phyloP scores from a whole-genome alignment of 2,329 filamentous ascomycete genomes.

The Monilinia fructicola region DNA sequence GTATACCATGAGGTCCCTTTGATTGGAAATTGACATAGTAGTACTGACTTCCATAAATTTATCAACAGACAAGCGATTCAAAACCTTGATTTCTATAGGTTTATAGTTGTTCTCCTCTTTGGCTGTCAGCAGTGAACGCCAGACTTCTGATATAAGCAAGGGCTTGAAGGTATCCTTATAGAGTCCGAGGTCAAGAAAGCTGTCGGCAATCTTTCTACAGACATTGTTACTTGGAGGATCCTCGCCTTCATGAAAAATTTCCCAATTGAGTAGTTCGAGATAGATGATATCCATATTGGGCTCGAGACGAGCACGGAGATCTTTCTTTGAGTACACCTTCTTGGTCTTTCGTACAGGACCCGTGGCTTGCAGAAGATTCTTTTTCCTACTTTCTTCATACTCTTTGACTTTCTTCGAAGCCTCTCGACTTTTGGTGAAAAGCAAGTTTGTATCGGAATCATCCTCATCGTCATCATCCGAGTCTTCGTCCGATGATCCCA shows the following conservation, averaged over 20 bases:
- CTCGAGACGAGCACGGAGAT: slow-evolving; percentile 88
- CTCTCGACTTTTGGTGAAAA: slow-evolving; percentile 49
- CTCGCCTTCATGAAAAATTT: slow-evolving; percentile 87
- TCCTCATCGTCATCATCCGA: slow-evolving; percentile 67
- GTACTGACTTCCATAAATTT: slow-evolving; percentile 90
- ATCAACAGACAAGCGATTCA: slow-evolving; percentile 86
- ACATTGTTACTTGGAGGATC: slow-evolving; percentile 75
- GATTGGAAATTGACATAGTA: slow-evolving; percentile 68
- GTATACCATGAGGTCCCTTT: slow-evolving; percentile 68
- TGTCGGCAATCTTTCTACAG: slow-evolving; percentile 74
- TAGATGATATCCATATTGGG: slow-evolving; percentile 86
- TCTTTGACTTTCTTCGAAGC: slow-evolving; percentile 40
- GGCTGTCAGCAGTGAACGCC: slow-evolving; percentile 87
- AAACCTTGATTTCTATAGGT: slow-evolving; percentile 82
- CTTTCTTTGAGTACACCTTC: slow-evolving; percentile 78
- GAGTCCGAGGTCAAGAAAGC: slow-evolving; percentile 71
- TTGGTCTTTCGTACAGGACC: slow-evolving; percentile 83
- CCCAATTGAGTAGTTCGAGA: slow-evolving; percentile 85
- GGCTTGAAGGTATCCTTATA: slow-evolving; percentile 92
- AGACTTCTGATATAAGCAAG: slow-evolving; percentile 86
- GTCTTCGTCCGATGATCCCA: slow-evolving; percentile 71
- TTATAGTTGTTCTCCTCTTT: slow-evolving; percentile 82
- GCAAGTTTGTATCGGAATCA: slow-evolving; percentile 41
- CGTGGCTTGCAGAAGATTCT: slow-evolving; percentile 54
- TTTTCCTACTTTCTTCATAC: slow-evolving; percentile 49